These are phyloP conservation scores for Trichoderma gracile DNA, from an alignment of 2,329 filamentous ascomycete species.

Conservation along the genomic window DNA sequence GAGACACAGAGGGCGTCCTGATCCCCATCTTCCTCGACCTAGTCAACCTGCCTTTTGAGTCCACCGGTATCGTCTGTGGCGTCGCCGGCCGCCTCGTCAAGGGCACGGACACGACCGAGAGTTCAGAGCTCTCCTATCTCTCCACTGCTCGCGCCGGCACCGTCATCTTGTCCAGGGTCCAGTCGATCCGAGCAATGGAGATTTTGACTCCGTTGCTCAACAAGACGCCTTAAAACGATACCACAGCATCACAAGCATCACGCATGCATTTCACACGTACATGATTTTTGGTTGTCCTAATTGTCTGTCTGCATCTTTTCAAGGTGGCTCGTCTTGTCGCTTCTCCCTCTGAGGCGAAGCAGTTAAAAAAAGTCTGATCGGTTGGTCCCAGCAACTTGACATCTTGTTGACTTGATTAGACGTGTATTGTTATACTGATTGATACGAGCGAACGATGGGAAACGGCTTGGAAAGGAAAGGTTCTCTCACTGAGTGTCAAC, in stretches of 20 bases:
- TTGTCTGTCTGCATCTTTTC: too few species aligned
- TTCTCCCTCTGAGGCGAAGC: too few species aligned
- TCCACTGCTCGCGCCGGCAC: slow-evolving; percentile 86
- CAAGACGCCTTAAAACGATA: slow-evolving; percentile 34
- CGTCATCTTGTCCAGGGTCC: slow-evolving; percentile 78
- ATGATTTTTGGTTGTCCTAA: not conserved
- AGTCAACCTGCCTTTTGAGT: slow-evolving; percentile 76
- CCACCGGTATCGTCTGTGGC: slow-evolving; percentile 92
- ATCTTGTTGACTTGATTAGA: not conserved
- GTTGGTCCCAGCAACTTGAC: not conserved
- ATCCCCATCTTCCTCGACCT: slow-evolving; percentile 90
- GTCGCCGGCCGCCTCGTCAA: slow-evolving; percentile 81
- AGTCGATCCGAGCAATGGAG: slow-evolving; percentile 70
- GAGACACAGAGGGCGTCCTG: slow-evolving; percentile 68
- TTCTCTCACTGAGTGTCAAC: not conserved
- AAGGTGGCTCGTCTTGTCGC: not conserved
- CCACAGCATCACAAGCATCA: not conserved
- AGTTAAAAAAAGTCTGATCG: not conserved
- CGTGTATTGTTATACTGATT: not conserved
- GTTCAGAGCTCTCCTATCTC: slow-evolving; percentile 83
- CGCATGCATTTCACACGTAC: not conserved
- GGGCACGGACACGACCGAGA: slow-evolving; percentile 59
- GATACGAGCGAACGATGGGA: not conserved
- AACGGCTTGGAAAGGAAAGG: not conserved
- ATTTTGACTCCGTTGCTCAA: slow-evolving; percentile 61